phyloP scores from a whole-genome alignment of 345 rosid genomes.

The Raphanus raphanistrum region DNA sequence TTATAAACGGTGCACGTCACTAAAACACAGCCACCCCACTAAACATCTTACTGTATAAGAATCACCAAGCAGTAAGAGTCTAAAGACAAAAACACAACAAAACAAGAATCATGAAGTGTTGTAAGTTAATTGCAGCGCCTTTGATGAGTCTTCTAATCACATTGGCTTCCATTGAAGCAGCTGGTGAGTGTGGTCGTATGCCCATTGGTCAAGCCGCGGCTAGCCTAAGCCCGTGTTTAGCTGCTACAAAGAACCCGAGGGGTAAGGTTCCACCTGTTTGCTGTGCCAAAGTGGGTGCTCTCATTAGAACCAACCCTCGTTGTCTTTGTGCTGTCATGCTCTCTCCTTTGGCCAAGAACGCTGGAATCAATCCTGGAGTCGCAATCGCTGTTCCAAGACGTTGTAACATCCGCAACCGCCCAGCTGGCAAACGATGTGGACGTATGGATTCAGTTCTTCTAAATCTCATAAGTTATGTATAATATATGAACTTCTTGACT shows the following conservation, averaged over 20 bases:
- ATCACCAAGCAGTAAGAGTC: slow-evolving; percentile 19
- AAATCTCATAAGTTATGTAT: neutral
- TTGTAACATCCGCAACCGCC: slow-evolving; percentile 75
- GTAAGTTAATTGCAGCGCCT: slow-evolving; percentile 27
- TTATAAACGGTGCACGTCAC: slow-evolving; percentile 21
- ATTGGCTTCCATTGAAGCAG: slow-evolving; percentile 38
- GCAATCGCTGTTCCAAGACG: slow-evolving; percentile 79
- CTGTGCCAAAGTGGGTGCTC: slow-evolving; percentile 66
- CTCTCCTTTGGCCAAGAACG: slow-evolving; percentile 77
- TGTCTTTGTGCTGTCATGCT: slow-evolving; percentile 75
- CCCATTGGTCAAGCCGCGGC: slow-evolving; percentile 67
- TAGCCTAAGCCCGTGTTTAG: slow-evolving; percentile 72
- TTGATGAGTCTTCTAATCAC: slow-evolving; percentile 40
- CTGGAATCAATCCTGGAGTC: slow-evolving; percentile 72
- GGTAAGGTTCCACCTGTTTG: slow-evolving; percentile 61
- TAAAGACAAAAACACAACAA: slow-evolving; percentile 2
- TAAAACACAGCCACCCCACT: slow-evolving; percentile 39
- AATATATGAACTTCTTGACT: neutral
- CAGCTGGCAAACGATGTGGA: slow-evolving; percentile 77
- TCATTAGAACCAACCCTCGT: slow-evolving; percentile 64
- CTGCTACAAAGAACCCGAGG: slow-evolving; percentile 56
- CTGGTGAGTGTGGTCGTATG: slow-evolving; percentile 71
- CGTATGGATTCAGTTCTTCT: slow-evolving; percentile 44
- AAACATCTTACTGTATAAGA: slow-evolving; percentile 24
- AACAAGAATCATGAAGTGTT: slow-evolving; percentile 34